Conservation (phyloP, 2,329 filamentous ascomycete genomes). For the Didymellaceae sp. region DNA sequence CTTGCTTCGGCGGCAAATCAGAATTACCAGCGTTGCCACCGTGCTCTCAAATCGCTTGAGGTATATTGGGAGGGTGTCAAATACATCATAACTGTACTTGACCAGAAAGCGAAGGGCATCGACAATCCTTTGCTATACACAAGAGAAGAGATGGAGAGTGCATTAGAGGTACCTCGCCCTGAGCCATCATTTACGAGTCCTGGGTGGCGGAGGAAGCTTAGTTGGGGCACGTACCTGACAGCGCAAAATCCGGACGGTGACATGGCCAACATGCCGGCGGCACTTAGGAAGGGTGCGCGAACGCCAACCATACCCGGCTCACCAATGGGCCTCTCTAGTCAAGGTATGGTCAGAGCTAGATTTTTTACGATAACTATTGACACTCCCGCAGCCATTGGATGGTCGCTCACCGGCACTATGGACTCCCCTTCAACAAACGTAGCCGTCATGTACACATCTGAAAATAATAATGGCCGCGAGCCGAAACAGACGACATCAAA, state of each 20-base stretch:
- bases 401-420: constrained; percentile 86
- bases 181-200: constrained; percentile 59
- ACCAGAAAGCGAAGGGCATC: constrained; percentile 87
- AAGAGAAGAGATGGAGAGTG: constrained; percentile 78
- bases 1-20: constrained; percentile 82
- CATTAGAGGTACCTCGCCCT: constrained; percentile 61
- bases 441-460: constrained; percentile 77
- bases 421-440: constrained; percentile 85
- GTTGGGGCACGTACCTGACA: constrained; percentile 52
- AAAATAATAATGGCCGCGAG: constrained; percentile 38
- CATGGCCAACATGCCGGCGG: constrained; percentile 40
- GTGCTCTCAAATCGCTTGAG: constrained; percentile 80
- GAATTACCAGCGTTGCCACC: constrained; percentile 87
- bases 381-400: constrained; percentile 68
- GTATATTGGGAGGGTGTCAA: constrained; percentile 85
- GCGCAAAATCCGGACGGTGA: constrained; percentile 40
- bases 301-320: constrained; percentile 49
- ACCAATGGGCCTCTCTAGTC: constrained; percentile 58
- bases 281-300: constrained; percentile 38
- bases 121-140: constrained; percentile 74
- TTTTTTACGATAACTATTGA: constrained; percentile 16
- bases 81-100: constrained; percentile 84
- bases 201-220: constrained; percentile 57
- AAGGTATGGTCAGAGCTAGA: constrained; percentile 49
- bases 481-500: constrained; percentile 26